Base-by-base conservation (phyloP, 1,284 basidiomycete genomes). In the Entoloma clypeatum region DNA sequence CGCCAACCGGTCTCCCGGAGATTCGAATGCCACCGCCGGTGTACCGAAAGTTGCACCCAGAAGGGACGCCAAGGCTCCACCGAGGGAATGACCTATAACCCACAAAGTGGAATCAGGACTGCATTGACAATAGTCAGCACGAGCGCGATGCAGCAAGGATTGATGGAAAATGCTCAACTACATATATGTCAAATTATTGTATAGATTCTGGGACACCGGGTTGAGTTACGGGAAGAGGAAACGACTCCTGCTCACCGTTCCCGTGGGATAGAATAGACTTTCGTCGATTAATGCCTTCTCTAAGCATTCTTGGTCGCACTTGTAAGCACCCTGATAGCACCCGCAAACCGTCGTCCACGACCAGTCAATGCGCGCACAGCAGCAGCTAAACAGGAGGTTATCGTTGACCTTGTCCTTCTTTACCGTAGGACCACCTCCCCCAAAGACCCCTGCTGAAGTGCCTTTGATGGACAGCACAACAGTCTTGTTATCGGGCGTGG, bases 341-440 rank as follows among this genome's bases (percentile, higher is more conserved):
- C 83, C 89, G 62, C 96, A 99, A 4, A 98, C 95, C 0, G 92
- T 79, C 29, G 86, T 81, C 95, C 95, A 99, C 4, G 89, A 84
- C 81, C 92, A 96, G 58, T 91, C 91, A 17, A 99, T 80, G 13
- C 81, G 73, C 0, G 96, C 96, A 62, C 95, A 99, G 66, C 95
- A 99, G 65, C 95, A 99, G 40, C 92, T 87, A 65, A 98, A 99
- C 41, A 98, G 68, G n/a, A 99, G 62, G 54, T 98, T 98, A 64
- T 97, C 93, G 62, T 97, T 98, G 37, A 87, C 62, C 66, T 91
- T 96, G 70, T 98, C 94, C 55, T 94, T 94, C 67, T 81, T 84
- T 1, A 77, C 73, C 9, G 95, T 98, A 10, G 90, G 84, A 0
- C 91, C 92, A 0, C 87, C 87, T 4, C 81, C 78, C 4, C 90